A percentile compares a stretch with the other conserved stretches of the same genome.
Evolutionary conservation across 2,329 filamentous ascomycete genomes (phyloP).

Genomic region (Fusarium floridanum): DNA sequence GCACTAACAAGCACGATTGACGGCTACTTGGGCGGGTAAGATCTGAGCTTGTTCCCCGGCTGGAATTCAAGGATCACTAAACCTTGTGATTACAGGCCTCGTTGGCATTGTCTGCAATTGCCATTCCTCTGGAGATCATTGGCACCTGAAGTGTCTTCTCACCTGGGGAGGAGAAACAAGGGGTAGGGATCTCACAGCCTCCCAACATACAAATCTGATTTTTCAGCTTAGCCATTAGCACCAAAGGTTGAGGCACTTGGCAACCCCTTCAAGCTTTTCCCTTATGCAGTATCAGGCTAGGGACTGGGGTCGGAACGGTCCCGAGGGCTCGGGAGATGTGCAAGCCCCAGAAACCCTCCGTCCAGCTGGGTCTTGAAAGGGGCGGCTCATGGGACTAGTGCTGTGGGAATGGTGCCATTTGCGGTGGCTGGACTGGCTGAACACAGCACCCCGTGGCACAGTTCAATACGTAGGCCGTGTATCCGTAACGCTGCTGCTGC

Average conservation of each 20-base stretch:
- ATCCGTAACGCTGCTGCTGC: not conserved
- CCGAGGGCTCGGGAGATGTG: conserved; percentile 38
- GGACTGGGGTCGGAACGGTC: conserved; percentile 25
- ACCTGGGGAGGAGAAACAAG: not conserved
- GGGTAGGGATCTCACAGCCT: not conserved
- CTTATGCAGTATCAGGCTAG: conserved; percentile 12
- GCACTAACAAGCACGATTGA: conserved; percentile 2
- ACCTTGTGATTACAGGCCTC: not conserved
- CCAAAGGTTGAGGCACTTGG: not conserved
- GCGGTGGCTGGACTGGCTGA: conserved; percentile 9
- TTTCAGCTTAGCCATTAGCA: not conserved
- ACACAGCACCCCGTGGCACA: not conserved
- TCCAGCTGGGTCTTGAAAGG: conserved; percentile 14
- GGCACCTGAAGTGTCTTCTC: not conserved
- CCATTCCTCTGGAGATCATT: not conserved
- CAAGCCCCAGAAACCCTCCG: conserved; percentile 28
- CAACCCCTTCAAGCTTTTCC: conserved; percentile 9
- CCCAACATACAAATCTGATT: not conserved
- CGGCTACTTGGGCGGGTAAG: not conserved
- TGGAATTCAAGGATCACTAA: not conserved
- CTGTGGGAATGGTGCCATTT: conserved; percentile 9
- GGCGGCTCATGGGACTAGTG: conserved; percentile 5
- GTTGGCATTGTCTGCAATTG: not conserved
- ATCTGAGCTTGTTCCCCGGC: conserved; percentile 4
- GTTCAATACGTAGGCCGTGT: not conserved